Base-by-base conservation (phyloP, 176 grass and related monocot genomes). In the Oryza punctata region DNA sequence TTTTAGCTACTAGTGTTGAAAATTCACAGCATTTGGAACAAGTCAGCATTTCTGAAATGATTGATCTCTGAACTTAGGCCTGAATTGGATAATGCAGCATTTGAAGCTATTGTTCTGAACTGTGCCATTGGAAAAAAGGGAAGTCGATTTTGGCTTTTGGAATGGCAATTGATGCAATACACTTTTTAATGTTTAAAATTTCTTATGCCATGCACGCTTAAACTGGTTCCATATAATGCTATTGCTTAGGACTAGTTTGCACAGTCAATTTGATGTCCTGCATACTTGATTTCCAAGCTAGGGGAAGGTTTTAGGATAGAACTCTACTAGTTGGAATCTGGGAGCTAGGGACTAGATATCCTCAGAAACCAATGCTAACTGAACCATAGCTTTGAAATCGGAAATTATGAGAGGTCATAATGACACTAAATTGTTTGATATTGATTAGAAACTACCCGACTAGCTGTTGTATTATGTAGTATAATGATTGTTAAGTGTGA, bases 1-100 rank as follows among this genome's bases (percentile, higher is more conserved):
- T 35, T 35, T 40, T 21, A 84, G 81, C 25, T 50, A 44, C 27
- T 37, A 67, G 28, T 27, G 9, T 84, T 38, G 19, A 67, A 76
- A 49, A 19, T 37, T n/a, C 18, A 16, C 29, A 25, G 1, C 19
- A 41, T 14, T 74, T 49, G 14, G 12, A 49, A 61, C 10, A 19
- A 70, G 25, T 32, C 25, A 70, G 27, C 25, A 45, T 77, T 69
- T 25, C 16, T 60, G 59, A 52, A 38, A 45, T 45, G 69, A 28
- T 38, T n/a, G 1, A 59, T 69, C 32, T 24, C 6, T 2, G 25
- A 33, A 73, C 32, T 33, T 73, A 30, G 19, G 37, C 25, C 26
- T 35, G 45, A 32, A 29, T 4, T 69, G 65, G 65, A 63, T 43
- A 70, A 19, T 13, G 7, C 49, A 33, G 25, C 65, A 63, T 44